Percentiles rank a stretch among this genome's conserved stretches.
These are phyloP conservation scores for Fusarium incarnatum DNA, from an alignment of 2,329 filamentous ascomycete genomes.

Conservation along the genomic window DNA sequence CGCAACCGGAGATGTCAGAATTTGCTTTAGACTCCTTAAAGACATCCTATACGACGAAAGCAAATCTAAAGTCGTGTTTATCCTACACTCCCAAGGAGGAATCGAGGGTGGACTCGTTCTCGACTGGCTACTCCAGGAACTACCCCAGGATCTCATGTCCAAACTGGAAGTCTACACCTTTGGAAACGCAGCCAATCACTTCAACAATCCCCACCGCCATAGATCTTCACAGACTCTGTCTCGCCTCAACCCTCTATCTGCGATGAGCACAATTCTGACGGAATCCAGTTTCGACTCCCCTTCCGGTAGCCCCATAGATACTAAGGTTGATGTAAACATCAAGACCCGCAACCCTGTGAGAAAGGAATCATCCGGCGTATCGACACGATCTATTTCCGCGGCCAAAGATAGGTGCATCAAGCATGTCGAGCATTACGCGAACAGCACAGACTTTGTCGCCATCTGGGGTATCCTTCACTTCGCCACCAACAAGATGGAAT, in stretches of 20 bases:
- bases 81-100: slow-evolving; percentile 82
- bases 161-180: slow-evolving; percentile 85
- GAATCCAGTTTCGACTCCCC: slow-evolving; percentile 51
- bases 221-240: slow-evolving; percentile 56
- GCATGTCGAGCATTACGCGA: slow-evolving; percentile 84
- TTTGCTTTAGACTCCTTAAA: slow-evolving; percentile 72
- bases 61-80: slow-evolving; percentile 76
- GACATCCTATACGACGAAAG: slow-evolving; percentile 69
- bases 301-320: slow-evolving; percentile 34
- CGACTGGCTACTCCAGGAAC: slow-evolving; percentile 80
- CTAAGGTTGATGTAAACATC: slow-evolving; percentile 21
- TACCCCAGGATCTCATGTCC: slow-evolving; percentile 71
- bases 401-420: slow-evolving; percentile 66
- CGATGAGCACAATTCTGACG: slow-evolving; percentile 51
- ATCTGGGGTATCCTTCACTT: slow-evolving; percentile 81
- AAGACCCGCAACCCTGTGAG: slow-evolving; percentile 30
- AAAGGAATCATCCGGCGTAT: slow-evolving; percentile 46
- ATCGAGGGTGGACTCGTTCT: slow-evolving; percentile 79
- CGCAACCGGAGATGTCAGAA: slow-evolving; percentile 74
- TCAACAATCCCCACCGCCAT: slow-evolving; percentile 78
- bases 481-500: slow-evolving; percentile 57
- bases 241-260: slow-evolving; percentile 50
- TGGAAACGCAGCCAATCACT: slow-evolving; percentile 82
- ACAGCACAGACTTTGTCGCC: slow-evolving; percentile 78
- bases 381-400: slow-evolving; percentile 52